Base-by-base conservation (phyloP, 1,284 basidiomycete genomes). In the Mixia osmundae region DNA sequence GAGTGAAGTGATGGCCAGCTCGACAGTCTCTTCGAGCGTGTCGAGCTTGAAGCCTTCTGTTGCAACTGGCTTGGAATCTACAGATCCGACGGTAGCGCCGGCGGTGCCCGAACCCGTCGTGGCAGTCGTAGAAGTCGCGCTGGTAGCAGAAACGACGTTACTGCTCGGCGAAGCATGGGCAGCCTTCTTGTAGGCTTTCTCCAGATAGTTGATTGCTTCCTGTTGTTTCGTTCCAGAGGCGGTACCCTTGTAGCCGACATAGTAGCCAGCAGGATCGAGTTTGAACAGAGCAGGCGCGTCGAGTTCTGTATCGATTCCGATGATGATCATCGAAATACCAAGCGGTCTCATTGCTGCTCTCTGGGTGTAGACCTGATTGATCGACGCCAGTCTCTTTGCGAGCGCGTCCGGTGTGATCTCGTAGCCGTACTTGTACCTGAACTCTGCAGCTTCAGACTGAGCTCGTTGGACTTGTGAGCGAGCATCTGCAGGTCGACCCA, bases 281-380 rank as follows among this genome's bases (percentile, higher is more conserved):
- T 94, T 94, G 68, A 94, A 97, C 50, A 78, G 70, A 59, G 94
- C 89, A 10, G 91, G 87, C 12, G 80, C 80, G 30, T 59, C 59
- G 34, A 67, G 66, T 55, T 94, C 83, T 16, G 73, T 65, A 57
- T 97, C 91, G 39, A 76, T 68, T 2, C 91, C 91, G 49, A 97
- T 85, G 45, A 97, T 61, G 45, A 95, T 79, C 85, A 94, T 95
- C 3, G 80, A 72, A 43, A 97, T 91, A 32, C 91, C 91, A 21
- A 95, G 63, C 4, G 91, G 91, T 36, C 91, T 69, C 85, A 97
- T 97, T 30, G 72, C 91, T 0, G 91, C 91, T 44, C 80, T 69
- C 60, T 95, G 89, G 1, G 89, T 97, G 60, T 94, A 91, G 2
- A 97, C 89, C 60, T 99, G 91, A 59, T 97, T 97, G 59, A 99